Base-by-base conservation (phyloP, 352 stramenopile species). In the Globisporangium irregulare region DNA sequence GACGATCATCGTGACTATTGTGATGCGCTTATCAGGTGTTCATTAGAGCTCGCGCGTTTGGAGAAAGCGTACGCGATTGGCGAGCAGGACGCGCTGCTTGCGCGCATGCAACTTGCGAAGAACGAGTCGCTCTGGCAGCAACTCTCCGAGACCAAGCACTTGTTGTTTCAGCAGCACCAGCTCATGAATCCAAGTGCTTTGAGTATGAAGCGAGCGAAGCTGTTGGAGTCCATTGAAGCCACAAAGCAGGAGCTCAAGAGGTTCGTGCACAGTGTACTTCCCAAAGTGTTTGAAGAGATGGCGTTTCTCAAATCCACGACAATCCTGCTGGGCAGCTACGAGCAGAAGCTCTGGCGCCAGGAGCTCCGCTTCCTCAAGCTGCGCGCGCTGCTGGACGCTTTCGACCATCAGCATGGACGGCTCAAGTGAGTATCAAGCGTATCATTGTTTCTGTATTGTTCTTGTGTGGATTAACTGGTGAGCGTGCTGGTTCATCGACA, bases 321-420 rank as follows among this genome's bases (percentile, higher is more conserved):
- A 10, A 73, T 84, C 12, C 59, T 84, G 2, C 58, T 84, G 22
- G 64, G 76, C 12, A 84, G 70, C 73, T 84, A 84, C 54, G 77
- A 84, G 56, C 74, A 81, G 20, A 84, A 84, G 48, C 46, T 84
- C 2, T 84, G 77, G 77, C 69, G 77, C 0, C 77, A 84, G 48
- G 74, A 84, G 57, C 58, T 79, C 24, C 77, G 74, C 6, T 84
- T 81, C 36, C 34, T 84, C 22, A 64, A 78, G 55, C 51, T 84
- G 2, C 67, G 66, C 4, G 36, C 41, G 22, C 55, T 80, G 10
- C 61, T 84, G 3, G 74, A 81, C 48, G 68, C 64, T 6, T 72
- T 84, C 25, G 72, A 81, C 27, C 69, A 78, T 27, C 77, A 84
- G 53, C 68, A 81, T 27, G 77, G 71, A 10, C 74, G 74, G 2